phyloP scores from a whole-genome alignment of 305 asterid species.

The Salvia sclarea region DNA sequence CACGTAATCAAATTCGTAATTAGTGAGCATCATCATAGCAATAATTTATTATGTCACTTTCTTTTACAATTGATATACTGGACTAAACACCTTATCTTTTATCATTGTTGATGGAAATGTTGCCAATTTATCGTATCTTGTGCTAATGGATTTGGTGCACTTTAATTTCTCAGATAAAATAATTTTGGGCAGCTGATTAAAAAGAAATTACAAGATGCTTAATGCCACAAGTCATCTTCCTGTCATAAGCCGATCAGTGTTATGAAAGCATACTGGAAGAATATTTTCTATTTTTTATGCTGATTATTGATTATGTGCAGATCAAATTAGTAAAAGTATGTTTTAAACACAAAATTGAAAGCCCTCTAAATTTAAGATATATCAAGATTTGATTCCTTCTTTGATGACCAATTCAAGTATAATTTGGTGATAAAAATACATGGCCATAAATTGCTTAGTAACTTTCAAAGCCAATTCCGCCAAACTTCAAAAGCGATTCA shows the following conservation, averaged over 20 bases:
- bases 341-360: too few species aligned
- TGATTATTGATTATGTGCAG: too few species aligned
- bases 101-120: neutral
- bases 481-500: too few species aligned
- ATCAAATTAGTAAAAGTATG: too few species aligned
- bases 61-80: neutral
- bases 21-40: neutral
- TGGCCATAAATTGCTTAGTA: too few species aligned
- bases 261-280: neutral
- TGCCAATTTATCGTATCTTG: neutral
- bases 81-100: neutral
- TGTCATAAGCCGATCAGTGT: neutral
- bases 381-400: too few species aligned
- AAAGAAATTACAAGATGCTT: conserved; percentile 7
- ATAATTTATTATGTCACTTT: neutral
- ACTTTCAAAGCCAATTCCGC: too few species aligned
- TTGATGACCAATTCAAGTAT: too few species aligned
- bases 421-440: too few species aligned
- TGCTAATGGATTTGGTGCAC: neutral
- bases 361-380: too few species aligned
- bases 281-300: too few species aligned
- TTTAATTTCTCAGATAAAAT: neutral
- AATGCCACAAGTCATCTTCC: neutral
- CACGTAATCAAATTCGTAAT: neutral
- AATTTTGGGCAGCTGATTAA: neutral